phyloP scores from a whole-genome alignment of 345 rosid species.

The Euphorbia tirucalli region DNA sequence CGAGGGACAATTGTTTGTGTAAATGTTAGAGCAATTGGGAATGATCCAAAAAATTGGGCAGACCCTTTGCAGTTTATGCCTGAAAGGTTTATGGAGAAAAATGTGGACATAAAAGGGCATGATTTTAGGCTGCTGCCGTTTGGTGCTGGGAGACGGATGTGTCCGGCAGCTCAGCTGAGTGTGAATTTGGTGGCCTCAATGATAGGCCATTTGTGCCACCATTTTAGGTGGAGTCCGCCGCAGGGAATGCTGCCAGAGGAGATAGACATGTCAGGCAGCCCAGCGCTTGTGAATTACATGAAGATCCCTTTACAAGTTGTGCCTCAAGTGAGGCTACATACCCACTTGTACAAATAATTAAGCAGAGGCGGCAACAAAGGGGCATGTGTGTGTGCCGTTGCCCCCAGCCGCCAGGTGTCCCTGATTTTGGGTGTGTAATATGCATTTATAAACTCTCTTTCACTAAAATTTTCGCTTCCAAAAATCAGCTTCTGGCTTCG shows the following conservation, averaged over 20 bases:
- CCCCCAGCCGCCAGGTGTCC: too few relatives aligned
- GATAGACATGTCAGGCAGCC: slow-evolving; percentile 19
- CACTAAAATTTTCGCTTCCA: too few relatives aligned
- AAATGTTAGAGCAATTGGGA: slow-evolving; percentile 80
- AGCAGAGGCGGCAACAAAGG: too few relatives aligned
- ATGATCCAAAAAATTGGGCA: slow-evolving; percentile 70
- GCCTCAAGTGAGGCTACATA: background rate
- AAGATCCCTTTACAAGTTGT: slow-evolving; percentile 19
- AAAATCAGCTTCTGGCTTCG: too few relatives aligned
- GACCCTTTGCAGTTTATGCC: slow-evolving; percentile 67
- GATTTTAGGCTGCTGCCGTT: slow-evolving; percentile 42
- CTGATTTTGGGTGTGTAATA: too few relatives aligned
- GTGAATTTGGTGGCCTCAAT: slow-evolving; percentile 22
- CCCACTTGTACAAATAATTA: background rate
- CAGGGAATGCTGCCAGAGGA: slow-evolving; percentile 19
- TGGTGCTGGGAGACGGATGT: slow-evolving; percentile 27
- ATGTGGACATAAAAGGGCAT: slow-evolving; percentile 81
- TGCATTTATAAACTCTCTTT: too few relatives aligned
- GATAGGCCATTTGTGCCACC: slow-evolving; percentile 22
- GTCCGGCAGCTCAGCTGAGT: slow-evolving; percentile 26
- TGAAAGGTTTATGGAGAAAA: slow-evolving; percentile 77
- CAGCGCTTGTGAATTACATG: slow-evolving; percentile 18
- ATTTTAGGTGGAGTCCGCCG: slow-evolving; percentile 19
- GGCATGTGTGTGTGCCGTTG: too few relatives aligned
- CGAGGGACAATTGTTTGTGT: slow-evolving; percentile 74